Base-by-base conservation (phyloP, 176 grass and related monocot species). In the Oryza meridionalis region DNA sequence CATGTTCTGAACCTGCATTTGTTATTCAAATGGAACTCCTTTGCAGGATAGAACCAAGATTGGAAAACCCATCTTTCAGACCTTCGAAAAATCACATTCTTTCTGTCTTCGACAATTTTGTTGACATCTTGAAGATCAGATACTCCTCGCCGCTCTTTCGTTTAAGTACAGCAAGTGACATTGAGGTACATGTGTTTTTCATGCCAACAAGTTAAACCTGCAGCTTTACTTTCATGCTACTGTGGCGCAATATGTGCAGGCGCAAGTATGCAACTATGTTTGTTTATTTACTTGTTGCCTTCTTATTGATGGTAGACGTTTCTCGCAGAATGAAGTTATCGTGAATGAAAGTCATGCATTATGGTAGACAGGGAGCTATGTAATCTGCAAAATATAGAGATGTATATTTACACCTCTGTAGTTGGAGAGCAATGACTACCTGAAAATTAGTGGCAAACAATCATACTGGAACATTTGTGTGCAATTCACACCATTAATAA, bases 121-220 rank as follows among this genome's bases (percentile, higher is more conserved):
- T 89, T 37, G 76, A 88, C 51, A 84, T 91, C 35, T 49, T 97
- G 82, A 94, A 88, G 78, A 94, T 97, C 51, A 86, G 95, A 97
- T 97, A 97, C 68, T 94, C 95, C 15, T 94, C 90, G 12, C 86
- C 88, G 8, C 92, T 97, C 37, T 97, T 97, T 72, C 92, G 86
- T 77, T 61, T 97, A 43, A 75, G 24, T 71, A 89, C 84, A 73
- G 46, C 86, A 67, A 89, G 84, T 53, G 87, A 84, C 24, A 84
- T 94, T 86, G 82, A 93, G 90, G 95, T 97, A 88, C 22, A 67
- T 9, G 4, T 64, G 32, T 80, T 78, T 26, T 81, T 80, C 86
- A 19, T 62, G 14, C 72, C 16, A 85, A 24, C 9, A 78, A 44
- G 25, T 78, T 83, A n/a, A 27, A 70, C 49, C 4, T 77, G 77